Evolutionary conservation across 1,284 basidiomycete species (phyloP), one percentile per base, ranked within the genome.

Genomic region (Ustilago curta): DNA sequence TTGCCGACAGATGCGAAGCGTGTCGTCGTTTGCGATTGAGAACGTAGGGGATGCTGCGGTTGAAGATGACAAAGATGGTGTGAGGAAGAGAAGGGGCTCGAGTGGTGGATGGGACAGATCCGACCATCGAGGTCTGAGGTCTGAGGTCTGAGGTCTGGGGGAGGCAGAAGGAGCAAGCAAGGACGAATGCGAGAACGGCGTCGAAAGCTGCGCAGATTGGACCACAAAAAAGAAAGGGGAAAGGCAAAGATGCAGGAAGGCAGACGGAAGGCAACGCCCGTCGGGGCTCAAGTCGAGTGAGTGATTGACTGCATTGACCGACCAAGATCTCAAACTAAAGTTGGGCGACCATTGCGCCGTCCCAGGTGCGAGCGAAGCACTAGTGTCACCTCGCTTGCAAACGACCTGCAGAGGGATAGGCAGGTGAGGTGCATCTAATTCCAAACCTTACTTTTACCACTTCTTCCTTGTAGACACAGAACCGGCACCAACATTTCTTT

Each of bases 391-490:
- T 56, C 44, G 54, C 54, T 56, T 56, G 42, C 37, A 11, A 44
- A 37, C 54, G 54, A 56, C 19, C 12, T 58, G 56, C 47, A 58
- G 32, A 27, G 43, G 42, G 47, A 21, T 21, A 58, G 39, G 56
- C 56, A 58, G 56, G 45, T 58, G 44, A 45, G 21, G 31, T 48
- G 48, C 48, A 50, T 32, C 48, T 37, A 11, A 16, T 5, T 45
- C 14, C 8, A 27, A 27, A 27, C 9, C 16, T 29, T n/a, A 27
- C 9, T 11, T 29, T n/a, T 48, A 19, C 47, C 14, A 18, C 25
- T 45, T 37, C 3, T 16, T 37, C 35, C 35, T 37, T 37, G 11
- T 37, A 16, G 35, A 37, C 7, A 37, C 35, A 37, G 35, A 37
- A 37, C 35, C 35, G 35, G 12, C 35, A 37, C 16, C 35, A 37